Conservation (phyloP, 352 stramenopile genomes). For the Phytophthora cactorum region DNA sequence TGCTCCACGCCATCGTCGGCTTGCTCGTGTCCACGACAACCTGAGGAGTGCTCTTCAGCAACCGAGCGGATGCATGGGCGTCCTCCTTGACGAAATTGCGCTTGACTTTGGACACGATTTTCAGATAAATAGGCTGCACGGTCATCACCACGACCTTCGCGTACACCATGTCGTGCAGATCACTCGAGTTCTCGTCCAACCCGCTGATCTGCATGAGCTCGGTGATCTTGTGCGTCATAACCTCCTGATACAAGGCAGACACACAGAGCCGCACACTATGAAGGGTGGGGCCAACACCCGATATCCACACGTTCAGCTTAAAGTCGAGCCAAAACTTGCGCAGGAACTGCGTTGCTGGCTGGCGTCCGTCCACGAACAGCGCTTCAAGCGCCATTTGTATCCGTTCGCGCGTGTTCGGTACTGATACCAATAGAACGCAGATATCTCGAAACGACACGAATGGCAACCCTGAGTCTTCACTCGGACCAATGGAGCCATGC, state of each 20-base stretch:
- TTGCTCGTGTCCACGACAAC: slow-evolving; percentile 26
- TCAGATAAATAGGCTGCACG: slow-evolving; percentile 48
- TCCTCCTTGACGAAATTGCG: slow-evolving; percentile 41
- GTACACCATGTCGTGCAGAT: slow-evolving; percentile 45
- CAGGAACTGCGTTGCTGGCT: slow-evolving; percentile 42
- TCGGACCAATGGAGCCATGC: slow-evolving; percentile 13
- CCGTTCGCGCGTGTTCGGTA: slow-evolving; percentile 37
- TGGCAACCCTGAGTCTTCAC: slow-evolving; percentile 30
- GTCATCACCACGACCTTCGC: slow-evolving; percentile 39
- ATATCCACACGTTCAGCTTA: slow-evolving; percentile 45
- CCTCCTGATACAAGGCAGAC: slow-evolving; percentile 38
- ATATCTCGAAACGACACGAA: slow-evolving; percentile 61
- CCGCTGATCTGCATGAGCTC: slow-evolving; percentile 59
- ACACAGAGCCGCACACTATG: slow-evolving; percentile 42
- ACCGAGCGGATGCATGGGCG: slow-evolving; percentile 22
- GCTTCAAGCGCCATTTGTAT: slow-evolving; percentile 53
- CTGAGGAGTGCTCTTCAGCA: slow-evolving; percentile 23
- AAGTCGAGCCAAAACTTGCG: slow-evolving; percentile 62
- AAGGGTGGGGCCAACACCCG: slow-evolving; percentile 22
- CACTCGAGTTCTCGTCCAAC: slow-evolving; percentile 40
- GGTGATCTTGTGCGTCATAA: slow-evolving; percentile 41
- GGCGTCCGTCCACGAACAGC: slow-evolving; percentile 52
- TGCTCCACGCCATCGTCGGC: slow-evolving; percentile 29
- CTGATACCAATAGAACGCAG: slow-evolving; percentile 46
- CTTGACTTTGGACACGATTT: slow-evolving; percentile 48